These are phyloP conservation scores for Phytomonas francai DNA, from an alignment of 208 protist genomes.

Conservation along the genomic window DNA sequence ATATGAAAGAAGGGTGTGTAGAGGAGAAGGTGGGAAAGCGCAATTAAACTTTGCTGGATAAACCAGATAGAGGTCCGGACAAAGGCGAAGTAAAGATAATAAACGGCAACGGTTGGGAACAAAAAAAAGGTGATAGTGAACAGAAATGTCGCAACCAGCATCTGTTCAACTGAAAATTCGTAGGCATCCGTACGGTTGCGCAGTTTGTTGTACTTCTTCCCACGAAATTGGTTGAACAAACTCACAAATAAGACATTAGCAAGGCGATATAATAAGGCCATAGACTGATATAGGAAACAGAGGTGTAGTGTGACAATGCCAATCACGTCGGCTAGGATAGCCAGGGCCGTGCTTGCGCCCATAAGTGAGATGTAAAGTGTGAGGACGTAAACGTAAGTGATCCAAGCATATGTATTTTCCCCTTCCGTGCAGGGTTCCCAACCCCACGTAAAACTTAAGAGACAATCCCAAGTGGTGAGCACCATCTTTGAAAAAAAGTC, in stretches of 20 bases:
- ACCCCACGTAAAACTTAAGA: constrained; percentile 22
- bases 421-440: constrained; percentile 9
- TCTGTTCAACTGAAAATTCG: constrained; percentile 87
- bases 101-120: constrained; percentile 86
- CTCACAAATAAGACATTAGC: constrained; percentile 34
- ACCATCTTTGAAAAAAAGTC: constrained; percentile 72
- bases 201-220: constrained; percentile 92
- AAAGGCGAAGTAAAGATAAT: constrained; percentile 90
- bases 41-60: constrained; percentile 47
- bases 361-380: constrained; percentile 59
- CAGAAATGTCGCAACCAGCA: constrained; percentile 87
- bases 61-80: constrained; percentile 43
- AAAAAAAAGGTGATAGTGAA: constrained; percentile 87
- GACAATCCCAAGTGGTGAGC: constrained; percentile 57
- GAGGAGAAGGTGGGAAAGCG: constrained; percentile 41
- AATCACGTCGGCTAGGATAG: constrained; percentile 73
- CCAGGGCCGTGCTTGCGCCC: constrained; percentile 64
- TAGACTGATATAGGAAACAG: constrained; percentile 57
- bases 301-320: constrained; percentile 78
- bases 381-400: constrained; percentile 43
- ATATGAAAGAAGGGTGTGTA: constrained; percentile 59
- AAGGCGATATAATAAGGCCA: constrained; percentile 64
- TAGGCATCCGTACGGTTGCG: constrained; percentile 80
- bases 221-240: constrained; percentile 83
- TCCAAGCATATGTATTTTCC: constrained; percentile 44